Evolutionary conservation across 2,329 filamentous ascomycete genomes (phyloP).

Genomic region (Botryotinia convoluta): DNA sequence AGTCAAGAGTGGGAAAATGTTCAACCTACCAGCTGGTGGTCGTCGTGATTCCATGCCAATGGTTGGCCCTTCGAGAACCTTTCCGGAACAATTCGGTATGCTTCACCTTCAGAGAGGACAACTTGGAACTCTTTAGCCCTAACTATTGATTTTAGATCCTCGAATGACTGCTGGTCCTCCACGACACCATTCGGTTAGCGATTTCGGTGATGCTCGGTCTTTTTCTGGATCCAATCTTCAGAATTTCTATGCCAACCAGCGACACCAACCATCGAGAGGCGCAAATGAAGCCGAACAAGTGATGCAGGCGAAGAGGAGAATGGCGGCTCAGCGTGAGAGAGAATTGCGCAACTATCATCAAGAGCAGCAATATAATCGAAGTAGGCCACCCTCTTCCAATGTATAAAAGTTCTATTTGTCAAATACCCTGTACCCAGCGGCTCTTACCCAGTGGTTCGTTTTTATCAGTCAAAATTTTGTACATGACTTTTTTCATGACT

Average conservation of each 20-base stretch:
- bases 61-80: slow-evolving; percentile 55
- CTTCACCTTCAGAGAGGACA: slow-evolving; percentile 30
- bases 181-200: slow-evolving; percentile 80
- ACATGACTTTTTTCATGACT: slow-evolving; percentile 36
- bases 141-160: slow-evolving; percentile 55
- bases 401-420: slow-evolving; percentile 50
- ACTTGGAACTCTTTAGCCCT: not conserved
- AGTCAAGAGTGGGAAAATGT: slow-evolving; percentile 94
- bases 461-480: slow-evolving; percentile 37
- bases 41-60: slow-evolving; percentile 80
- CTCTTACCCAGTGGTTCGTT: slow-evolving; percentile 21
- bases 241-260: slow-evolving; percentile 91
- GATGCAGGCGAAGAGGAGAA: slow-evolving; percentile 98
- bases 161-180: slow-evolving; percentile 63
- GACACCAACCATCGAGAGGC: slow-evolving; percentile 82
- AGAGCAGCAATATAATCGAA: slow-evolving; percentile 99
- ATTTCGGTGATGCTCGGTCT: slow-evolving; percentile 71
- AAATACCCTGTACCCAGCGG: slow-evolving; percentile 38
- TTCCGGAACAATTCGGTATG: slow-evolving; percentile 58
- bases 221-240: slow-evolving; percentile 78
- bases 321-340: slow-evolving; percentile 98
- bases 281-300: slow-evolving; percentile 93
- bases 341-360: slow-evolving; percentile 99
- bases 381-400: slow-evolving; percentile 77
- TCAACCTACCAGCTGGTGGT: slow-evolving; percentile 53